Evolutionary conservation across 2,329 filamentous ascomycete species (phyloP).

Genomic region (Colletotrichum viniferum): DNA sequence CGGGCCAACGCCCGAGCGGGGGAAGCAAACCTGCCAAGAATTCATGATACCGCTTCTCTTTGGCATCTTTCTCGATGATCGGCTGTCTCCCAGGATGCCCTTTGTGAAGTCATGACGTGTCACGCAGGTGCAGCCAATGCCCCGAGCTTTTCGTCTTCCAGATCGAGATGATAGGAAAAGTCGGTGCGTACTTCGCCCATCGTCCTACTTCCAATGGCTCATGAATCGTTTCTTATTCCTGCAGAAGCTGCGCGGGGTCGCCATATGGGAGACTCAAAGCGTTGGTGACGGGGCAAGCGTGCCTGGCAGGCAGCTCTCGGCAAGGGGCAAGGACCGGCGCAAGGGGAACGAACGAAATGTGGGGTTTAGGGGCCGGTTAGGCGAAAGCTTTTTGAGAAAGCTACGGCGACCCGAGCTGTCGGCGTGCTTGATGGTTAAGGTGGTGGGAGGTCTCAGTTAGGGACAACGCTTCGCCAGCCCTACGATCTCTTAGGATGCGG

Average conservation of each 20-base stretch:
- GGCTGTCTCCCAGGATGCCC: background rate
- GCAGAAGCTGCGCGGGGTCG: background rate
- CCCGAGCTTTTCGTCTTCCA: background rate
- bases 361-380: background rate
- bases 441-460: background rate
- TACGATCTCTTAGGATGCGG: background rate
- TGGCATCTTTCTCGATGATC: background rate
- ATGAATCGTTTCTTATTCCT: background rate
- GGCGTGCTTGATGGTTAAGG: background rate
- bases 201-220: background rate
- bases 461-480: background rate
- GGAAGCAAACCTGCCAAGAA: background rate
- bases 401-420: background rate
- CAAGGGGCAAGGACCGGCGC: background rate
- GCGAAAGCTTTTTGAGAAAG: background rate
- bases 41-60: background rate
- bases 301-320: background rate
- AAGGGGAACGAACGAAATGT: background rate
- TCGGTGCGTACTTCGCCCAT: background rate
- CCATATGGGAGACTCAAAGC: background rate
- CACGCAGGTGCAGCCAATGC: background rate
- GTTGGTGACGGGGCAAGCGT: background rate
- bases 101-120: slow-evolving; percentile 19
- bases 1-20: background rate
- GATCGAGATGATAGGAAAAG: slow-evolving; percentile 4